These are phyloP conservation scores for Gracilaria vermiculophylla DNA, from an alignment of 23 red algal genomes.

Conservation along the genomic window DNA sequence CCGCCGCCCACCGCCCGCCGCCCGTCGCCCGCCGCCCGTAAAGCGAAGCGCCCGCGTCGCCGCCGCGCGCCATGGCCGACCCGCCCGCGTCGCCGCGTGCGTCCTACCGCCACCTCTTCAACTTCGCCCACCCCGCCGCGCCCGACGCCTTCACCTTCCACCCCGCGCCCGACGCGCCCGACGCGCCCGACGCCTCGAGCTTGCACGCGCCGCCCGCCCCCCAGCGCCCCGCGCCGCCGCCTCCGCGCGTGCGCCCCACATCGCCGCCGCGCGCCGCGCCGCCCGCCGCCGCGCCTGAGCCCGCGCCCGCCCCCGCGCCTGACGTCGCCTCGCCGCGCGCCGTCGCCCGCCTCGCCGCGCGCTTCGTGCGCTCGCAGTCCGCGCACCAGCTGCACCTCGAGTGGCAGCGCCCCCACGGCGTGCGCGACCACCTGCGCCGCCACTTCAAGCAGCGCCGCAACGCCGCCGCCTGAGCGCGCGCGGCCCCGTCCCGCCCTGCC, in stretches of 20 bases:
- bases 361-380: neutral
- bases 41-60: too few species aligned
- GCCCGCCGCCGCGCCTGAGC: too few species aligned
- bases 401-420: slow-evolving; percentile 6
- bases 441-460: slow-evolving; percentile 32
- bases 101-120: too few species aligned
- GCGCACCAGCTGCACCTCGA: slow-evolving; percentile 1
- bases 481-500: neutral
- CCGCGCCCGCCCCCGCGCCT: neutral
- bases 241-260: too few species aligned
- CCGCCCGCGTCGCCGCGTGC: too few species aligned
- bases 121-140: neutral
- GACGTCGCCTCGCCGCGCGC: neutral
- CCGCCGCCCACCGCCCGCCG: too few species aligned
- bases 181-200: too few species aligned
- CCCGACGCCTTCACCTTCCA: neutral
- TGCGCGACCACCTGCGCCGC: slow-evolving; percentile 30
- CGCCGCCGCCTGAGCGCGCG: neutral
- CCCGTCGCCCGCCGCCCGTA: neutral
- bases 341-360: neutral
- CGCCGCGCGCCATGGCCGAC: too few species aligned
- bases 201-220: too few species aligned
- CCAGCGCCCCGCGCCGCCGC: too few species aligned
- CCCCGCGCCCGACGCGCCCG: neutral
- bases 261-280: too few species aligned